phyloP scores from a whole-genome alignment of 192 early-diverging fungal species.

The Allomyces macrogynus region DNA sequence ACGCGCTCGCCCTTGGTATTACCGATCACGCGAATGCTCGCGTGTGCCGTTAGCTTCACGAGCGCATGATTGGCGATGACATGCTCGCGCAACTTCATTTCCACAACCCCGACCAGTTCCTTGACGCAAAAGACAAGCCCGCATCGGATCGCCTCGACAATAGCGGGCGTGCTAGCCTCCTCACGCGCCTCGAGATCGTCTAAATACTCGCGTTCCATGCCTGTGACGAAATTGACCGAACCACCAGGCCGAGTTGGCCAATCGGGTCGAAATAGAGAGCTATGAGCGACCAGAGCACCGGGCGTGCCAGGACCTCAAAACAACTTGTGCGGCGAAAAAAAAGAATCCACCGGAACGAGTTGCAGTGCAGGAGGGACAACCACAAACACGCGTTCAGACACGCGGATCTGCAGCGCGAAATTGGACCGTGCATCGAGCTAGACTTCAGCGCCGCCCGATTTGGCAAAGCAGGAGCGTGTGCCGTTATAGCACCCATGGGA shows the following conservation, averaged over 20 bases:
- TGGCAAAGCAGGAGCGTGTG: background rate
- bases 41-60: background rate
- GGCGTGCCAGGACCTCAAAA: slow-evolving; percentile 18
- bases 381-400: too few relatives aligned
- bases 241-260: slow-evolving; percentile 15
- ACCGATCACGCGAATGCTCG: slow-evolving; percentile 1
- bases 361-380: background rate
- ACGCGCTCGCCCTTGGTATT: slow-evolving; percentile 1
- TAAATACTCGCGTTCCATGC: slow-evolving; percentile 8
- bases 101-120: background rate
- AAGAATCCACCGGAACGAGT: background rate
- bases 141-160: slow-evolving; percentile 8
- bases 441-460: too few relatives aligned
- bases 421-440: background rate
- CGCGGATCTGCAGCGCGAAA: background rate
- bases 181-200: background rate
- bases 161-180: slow-evolving; percentile 10
- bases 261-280: slow-evolving; percentile 5
- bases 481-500: background rate
- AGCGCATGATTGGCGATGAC: background rate
- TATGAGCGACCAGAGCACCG: slow-evolving; percentile 14
- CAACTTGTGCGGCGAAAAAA: slow-evolving; percentile 22
- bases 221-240: slow-evolving; percentile 16
- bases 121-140: slow-evolving; percentile 8
- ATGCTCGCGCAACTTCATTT: slow-evolving; percentile 5